Conservation (phyloP, 257 asterid genomes). For the Solanum medicagineum region DNA sequence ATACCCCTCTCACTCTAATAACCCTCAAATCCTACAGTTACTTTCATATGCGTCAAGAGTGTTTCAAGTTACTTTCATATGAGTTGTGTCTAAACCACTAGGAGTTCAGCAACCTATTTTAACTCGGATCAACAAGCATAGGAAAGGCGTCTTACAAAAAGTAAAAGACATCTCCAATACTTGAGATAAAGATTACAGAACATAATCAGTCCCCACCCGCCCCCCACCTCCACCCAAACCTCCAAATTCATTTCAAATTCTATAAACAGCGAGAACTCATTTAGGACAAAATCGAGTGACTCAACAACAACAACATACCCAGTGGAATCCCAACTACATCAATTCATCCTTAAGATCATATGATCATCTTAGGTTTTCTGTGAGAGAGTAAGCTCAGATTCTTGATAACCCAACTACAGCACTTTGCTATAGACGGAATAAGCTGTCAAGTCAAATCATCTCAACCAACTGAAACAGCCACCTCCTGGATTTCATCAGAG, state of each 20-base stretch:
- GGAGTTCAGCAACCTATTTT: neutral
- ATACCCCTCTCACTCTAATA: too few relatives aligned
- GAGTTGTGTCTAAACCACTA: too few relatives aligned
- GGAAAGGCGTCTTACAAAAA: neutral
- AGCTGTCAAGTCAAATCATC: neutral
- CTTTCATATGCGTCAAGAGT: too few relatives aligned
- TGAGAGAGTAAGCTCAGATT: neutral
- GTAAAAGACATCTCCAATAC: neutral
- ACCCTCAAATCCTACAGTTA: too few relatives aligned
- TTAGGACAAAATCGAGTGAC: neutral
- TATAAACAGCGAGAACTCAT: neutral
- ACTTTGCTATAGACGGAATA: neutral
- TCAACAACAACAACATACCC: too few relatives aligned
- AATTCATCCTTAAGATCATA: neutral
- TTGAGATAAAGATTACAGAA: neutral
- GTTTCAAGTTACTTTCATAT: too few relatives aligned
- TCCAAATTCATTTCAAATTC: neutral
- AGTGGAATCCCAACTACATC: too few relatives aligned
- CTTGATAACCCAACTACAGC: neutral
- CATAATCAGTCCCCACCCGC: too few relatives aligned
- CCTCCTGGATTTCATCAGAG: slow-evolving; percentile 7
- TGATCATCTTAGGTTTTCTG: neutral
- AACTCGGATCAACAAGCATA: neutral
- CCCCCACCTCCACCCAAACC: too few relatives aligned
- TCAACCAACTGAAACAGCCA: slow-evolving; percentile 17